Conservation (phyloP, 1,139 yeast species). For the Lodderomyces metapsilosis region DNA sequence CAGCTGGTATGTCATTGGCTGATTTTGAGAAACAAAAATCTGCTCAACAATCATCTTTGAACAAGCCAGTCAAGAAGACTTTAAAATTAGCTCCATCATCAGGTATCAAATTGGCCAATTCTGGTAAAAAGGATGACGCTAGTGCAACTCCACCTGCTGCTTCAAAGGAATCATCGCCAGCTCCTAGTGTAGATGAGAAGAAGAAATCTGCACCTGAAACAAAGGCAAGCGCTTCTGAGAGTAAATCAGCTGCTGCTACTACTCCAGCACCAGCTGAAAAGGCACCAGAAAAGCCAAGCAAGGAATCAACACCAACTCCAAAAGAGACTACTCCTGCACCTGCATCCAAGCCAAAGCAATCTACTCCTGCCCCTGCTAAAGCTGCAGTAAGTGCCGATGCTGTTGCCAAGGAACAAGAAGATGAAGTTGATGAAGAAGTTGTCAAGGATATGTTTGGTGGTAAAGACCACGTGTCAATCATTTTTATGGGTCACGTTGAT, state of each 20-base stretch:
- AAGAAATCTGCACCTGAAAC: slow-evolving; percentile 12
- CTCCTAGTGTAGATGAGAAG: slow-evolving; percentile 10
- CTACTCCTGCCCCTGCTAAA: slow-evolving; percentile 10
- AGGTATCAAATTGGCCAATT: slow-evolving; percentile 66
- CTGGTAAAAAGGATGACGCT: slow-evolving; percentile 40
- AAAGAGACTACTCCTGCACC: slow-evolving; percentile 13
- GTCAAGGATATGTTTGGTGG: slow-evolving; percentile 94
- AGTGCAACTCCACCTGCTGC: slow-evolving; percentile 17
- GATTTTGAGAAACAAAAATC: slow-evolving; percentile 78
- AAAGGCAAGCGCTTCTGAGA: slow-evolving; percentile 4
- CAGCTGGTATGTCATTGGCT: slow-evolving; percentile 76
- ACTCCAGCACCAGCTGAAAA: slow-evolving; percentile 16
- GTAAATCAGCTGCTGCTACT: slow-evolving; percentile 16
- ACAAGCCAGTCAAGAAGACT: slow-evolving; percentile 55
- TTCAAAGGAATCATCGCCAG: slow-evolving; percentile 19
- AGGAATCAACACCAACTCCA: slow-evolving; percentile 10
- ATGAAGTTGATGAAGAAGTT: slow-evolving; percentile 81
- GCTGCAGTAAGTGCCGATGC: slow-evolving; percentile 39
- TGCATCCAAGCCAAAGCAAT: slow-evolving; percentile 8
- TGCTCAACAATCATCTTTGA: slow-evolving; percentile 36
- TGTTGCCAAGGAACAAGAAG: slow-evolving; percentile 73
- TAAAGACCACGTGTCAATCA: slow-evolving; percentile 93
- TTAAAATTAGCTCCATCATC: slow-evolving; percentile 66
- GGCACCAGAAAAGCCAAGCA: slow-evolving; percentile 10
- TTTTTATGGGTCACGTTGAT: slow-evolving; percentile 99